These are phyloP conservation scores for Pseudohalonectria lignicola DNA, from an alignment of 2,329 filamentous ascomycete genomes.

Conservation along the genomic window DNA sequence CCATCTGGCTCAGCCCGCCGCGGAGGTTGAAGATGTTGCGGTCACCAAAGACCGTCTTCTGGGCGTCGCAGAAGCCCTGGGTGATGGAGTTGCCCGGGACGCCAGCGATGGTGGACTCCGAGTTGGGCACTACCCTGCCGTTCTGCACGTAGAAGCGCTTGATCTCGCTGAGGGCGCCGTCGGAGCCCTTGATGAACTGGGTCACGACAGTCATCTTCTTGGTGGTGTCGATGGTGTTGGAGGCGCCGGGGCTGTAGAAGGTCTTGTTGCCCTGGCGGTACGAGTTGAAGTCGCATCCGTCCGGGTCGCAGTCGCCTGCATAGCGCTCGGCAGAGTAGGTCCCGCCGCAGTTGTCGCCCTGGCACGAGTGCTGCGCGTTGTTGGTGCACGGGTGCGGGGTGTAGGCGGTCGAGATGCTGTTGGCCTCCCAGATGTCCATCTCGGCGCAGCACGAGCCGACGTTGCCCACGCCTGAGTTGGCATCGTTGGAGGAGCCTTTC, in stretches of 20 bases:
- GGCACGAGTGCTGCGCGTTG: conserved; percentile 38
- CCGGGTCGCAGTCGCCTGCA: conserved; percentile 52
- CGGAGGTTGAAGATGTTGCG: conserved; percentile 37
- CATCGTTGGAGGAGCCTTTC: conserved; percentile 37
- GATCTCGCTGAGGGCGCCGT: conserved; percentile 39
- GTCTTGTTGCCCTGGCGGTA: conserved; percentile 53
- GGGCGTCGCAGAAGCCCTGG: conserved; percentile 42
- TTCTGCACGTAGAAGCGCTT: conserved; percentile 54
- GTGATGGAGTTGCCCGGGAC: conserved; percentile 39
- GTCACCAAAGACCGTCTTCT: conserved; percentile 48
- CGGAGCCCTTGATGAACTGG: conserved; percentile 41
- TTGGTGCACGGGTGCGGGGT: conserved; percentile 54
- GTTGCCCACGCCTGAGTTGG: conserved; percentile 40
- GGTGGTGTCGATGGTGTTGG: conserved; percentile 45
- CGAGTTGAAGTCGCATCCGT: conserved; percentile 61
- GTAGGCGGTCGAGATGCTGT: conserved; percentile 50
- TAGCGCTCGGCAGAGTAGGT: conserved; percentile 44
- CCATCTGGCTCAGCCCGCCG: conserved; percentile 50
- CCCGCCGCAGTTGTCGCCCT: conserved; percentile 38
- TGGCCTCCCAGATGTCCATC: conserved; percentile 53
- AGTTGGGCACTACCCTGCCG: conserved; percentile 46
- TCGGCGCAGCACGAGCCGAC: conserved; percentile 50
- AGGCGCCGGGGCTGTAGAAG: conserved; percentile 46
- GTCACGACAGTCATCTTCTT: conserved; percentile 55
- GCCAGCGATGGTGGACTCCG: conserved; percentile 25